Evolutionary conservation across 345 rosid genomes (phyloP), one percentile per base, ranked within the genome.

Genomic region (Psidium guajava): DNA sequence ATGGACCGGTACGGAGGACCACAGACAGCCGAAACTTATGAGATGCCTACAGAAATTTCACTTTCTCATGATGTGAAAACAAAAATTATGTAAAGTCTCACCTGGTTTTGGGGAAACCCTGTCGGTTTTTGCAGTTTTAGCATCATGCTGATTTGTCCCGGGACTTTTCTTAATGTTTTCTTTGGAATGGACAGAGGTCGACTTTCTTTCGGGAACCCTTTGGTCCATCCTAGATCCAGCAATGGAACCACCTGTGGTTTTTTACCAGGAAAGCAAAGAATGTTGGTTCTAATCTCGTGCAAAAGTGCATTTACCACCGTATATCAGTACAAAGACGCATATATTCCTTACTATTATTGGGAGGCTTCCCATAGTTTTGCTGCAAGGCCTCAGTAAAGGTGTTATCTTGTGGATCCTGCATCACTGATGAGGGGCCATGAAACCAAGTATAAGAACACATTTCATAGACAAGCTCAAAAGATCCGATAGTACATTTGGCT

Each of bases 311-410:
- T 32, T 69, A 18, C 80, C 80, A 69, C 47, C 25, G 5, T 69
- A 32, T 32, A 69, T 69, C 25, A 69, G 80, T 18, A 18, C 47
- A 36, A 21, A 36, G 47, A 69, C 6, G 47, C 47, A 69, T 32
- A 36, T 69, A 28, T 54, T 44, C 73, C 89, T 91, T 90, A 91
- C 93, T 83, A 49, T 91, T 91, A 81, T 54, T 81, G 3, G 89
- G 91, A 80, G 91, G 84, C 88, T 86, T 91, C 87, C 94, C 92
- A 56, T 94, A 94, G 87, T 89, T 88, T 57, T 51, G 86, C 64
- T 83, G 85, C 86, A 91, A 51, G 64, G 89, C 90, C 87, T 90
- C 88, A 18, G 84, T 51, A 84, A 92, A 90, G 53, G 90, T 86
- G 20, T 55, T 82, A 56, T 92, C 95, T 47, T 83, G 90, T 86